Percentiles rank a stretch among this genome's conserved stretches.
These are phyloP conservation scores for Mortierella claussenii DNA, from an alignment of 192 early-diverging fungal species.

Conservation along the genomic window DNA sequence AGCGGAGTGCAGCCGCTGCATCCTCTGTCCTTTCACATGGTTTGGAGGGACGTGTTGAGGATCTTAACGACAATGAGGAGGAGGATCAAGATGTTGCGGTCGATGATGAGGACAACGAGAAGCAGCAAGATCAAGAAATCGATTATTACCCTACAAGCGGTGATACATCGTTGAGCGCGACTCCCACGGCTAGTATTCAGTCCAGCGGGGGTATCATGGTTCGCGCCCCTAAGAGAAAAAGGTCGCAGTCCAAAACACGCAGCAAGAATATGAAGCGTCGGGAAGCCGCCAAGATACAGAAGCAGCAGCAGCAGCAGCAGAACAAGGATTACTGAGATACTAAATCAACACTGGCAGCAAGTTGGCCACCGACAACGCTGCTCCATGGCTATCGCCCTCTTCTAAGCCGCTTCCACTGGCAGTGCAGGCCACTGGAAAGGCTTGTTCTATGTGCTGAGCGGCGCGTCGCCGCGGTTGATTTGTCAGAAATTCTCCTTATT, in stretches of 20 bases:
- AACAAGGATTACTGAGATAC: background rate
- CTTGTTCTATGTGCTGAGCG: too few relatives aligned
- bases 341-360: too few relatives aligned
- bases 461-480: too few relatives aligned
- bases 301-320: background rate
- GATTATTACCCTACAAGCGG: background rate
- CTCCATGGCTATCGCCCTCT: background rate
- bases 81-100: background rate
- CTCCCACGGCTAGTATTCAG: too few relatives aligned
- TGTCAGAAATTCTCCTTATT: too few relatives aligned
- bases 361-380: too few relatives aligned
- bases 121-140: background rate
- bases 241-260: background rate
- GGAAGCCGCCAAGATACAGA: background rate
- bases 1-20: background rate
- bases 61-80: slow-evolving; percentile 1
- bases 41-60: background rate
- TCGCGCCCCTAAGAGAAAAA: background rate
- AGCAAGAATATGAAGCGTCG: background rate
- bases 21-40: background rate
- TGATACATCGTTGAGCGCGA: background rate
- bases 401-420: background rate
- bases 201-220: background rate
- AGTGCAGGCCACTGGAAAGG: too few relatives aligned
- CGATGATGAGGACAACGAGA: background rate